Percentiles rank a stretch among this genome's conserved stretches.
phyloP scores from a whole-genome alignment of 2,329 filamentous ascomycete genomes.

The Karstenula rhodostoma region DNA sequence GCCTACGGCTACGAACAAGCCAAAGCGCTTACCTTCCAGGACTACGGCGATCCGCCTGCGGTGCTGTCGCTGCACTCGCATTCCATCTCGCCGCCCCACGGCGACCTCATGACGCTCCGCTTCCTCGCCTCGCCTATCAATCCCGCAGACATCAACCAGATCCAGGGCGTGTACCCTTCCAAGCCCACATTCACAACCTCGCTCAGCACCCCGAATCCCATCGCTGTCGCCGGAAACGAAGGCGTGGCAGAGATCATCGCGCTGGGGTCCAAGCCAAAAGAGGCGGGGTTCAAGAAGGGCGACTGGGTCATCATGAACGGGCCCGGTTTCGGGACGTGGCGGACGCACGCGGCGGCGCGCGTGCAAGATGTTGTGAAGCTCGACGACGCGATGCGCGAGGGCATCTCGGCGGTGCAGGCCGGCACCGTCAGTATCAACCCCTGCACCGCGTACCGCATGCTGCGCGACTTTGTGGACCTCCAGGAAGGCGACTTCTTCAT shows the following conservation, averaged over 20 bases:
- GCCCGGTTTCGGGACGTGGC: constrained; percentile 90
- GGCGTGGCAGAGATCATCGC: constrained; percentile 90
- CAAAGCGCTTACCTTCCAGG: constrained; percentile 79
- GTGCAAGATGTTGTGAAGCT: constrained; percentile 72
- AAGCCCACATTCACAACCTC: constrained; percentile 79
- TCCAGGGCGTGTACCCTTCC: constrained; percentile 94
- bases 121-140: constrained; percentile 93
- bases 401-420: constrained; percentile 77
- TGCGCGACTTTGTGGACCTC: constrained; percentile 76
- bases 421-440: constrained; percentile 93
- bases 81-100: constrained; percentile 78
- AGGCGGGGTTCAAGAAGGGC: constrained; percentile 68
- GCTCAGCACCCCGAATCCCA: constrained; percentile 78
- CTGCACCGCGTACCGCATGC: constrained; percentile 91
- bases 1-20: constrained; percentile 84
- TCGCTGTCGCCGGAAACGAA: constrained; percentile 87
- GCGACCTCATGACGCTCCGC: constrained; percentile 77
- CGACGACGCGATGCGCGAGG: constrained; percentile 72
- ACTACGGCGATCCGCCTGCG: constrained; percentile 77
- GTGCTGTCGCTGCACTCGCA: constrained; percentile 75
- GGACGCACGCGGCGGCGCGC: constrained; percentile 81
- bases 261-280: constrained; percentile 67
- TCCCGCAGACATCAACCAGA: constrained; percentile 96
- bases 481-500: constrained; percentile 90
- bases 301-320: constrained; percentile 93